Base-by-base conservation (phyloP, 106 monocot species). In the Agapanthus africanus region DNA sequence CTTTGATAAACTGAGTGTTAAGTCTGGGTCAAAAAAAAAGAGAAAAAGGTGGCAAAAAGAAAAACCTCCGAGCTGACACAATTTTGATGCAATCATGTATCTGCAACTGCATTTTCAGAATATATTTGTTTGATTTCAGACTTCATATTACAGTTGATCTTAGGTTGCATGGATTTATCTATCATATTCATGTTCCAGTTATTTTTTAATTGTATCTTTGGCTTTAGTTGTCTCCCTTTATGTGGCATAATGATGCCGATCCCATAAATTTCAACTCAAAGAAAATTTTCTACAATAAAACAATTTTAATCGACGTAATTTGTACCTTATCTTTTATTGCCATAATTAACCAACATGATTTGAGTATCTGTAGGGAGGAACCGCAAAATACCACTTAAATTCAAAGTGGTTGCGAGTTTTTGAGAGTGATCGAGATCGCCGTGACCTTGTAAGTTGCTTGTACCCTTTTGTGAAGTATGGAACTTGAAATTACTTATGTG, bases 371-470 rank as follows among this genome's bases (percentile, higher is more conserved):
- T 30, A 95, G 91, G 89, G 97, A 72, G 97, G 97, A 72, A 84
- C 97, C 1, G 77, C 84, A 52, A 97, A 90, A 59, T 97, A 97
- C 77, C 97, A 92, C 59, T 41, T 97, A 59, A 90, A 68, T 54
- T 90, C 89, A 50, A 89, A 76, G 76, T 97, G 89, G 91, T 54
- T 97, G 21, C 88, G 68, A 18, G 76, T 92, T 70, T 92, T 92
- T 65, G 84, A 97, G 79, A 97, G 97, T 77, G 97, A 97, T 71
- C 77, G 92, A 75, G 97, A 97, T 81, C 89, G 92, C 13, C 88
- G 97, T 64, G 97, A 97, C 71, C 92, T 97, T 80, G 95, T 95
- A 63, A 88, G 95, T 76, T 76, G 42, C 23, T 32, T 54, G 1
- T 56, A 25, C 16, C 51, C 41, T 6, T 32, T 18, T 22, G 13